Evolutionary conservation across 257 asterid genomes (phyloP), one percentile per base, ranked within the genome.

Genomic region (Salvia miltiorrhiza): DNA sequence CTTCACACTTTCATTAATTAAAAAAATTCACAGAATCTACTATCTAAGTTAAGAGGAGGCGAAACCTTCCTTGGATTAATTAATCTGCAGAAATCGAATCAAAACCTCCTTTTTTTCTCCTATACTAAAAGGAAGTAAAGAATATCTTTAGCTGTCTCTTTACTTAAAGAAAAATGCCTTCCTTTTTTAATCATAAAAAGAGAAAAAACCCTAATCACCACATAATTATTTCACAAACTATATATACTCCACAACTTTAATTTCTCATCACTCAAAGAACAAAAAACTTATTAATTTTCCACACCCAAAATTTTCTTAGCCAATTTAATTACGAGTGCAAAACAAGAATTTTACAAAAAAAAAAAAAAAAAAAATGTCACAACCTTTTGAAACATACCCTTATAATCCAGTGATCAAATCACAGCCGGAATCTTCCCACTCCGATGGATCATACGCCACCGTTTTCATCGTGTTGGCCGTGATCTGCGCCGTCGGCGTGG

Each of bases 81-180:
- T 5, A n/a, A 30, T 20, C 26, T 35, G 55, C 26, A 7, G 5
- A n/a, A 65, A 16, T n/a, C 41, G 19, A 39, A 20, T 32, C 65
- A 69, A 72, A 53, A 21, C 57, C 11, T 40, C n/a, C 41, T 63
- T 49, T 35, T 35, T 41, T 13, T 11, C 35, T 35, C 54, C 58
- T 12, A 52, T 77, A 58, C 60, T 70, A 73, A 79, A 79, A 70
- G 73, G 66, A 79, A 83, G 81, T 43, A 72, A 72, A 59, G 89
- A 86, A 86, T 81, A 79, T 75, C 81, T 86, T 80, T 79, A 70
- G 70, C 61, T 82, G 77, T 84, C 79, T 63, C 80, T 84, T 82
- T 77, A 77, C 33, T 47, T 79, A 81, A 81, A 85, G 76, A 73
- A 73, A 30, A 76, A 77, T 52, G 64, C 56, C 47, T 45, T 48